Base-by-base conservation (phyloP, 306 rosid species). In the Malus sylvestris region DNA sequence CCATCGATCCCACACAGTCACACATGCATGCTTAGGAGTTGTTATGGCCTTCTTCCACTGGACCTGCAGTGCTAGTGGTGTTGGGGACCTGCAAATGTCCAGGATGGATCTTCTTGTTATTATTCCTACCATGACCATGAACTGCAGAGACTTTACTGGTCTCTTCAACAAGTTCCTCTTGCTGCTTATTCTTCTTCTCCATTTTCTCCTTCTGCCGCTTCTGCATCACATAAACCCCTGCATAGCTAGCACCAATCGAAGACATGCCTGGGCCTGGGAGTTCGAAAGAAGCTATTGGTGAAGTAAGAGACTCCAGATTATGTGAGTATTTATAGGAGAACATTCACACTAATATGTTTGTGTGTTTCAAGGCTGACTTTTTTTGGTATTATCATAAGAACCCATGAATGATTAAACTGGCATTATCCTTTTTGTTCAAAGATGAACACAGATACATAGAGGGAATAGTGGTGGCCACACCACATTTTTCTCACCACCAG, bases 211-310 rank as follows among this genome's bases (percentile, higher is more conserved):
- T 55, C 27, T 74, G 83, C 20, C 67, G 79, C 72, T 81, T 86
- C 49, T 73, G 72, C 87, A 83, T 83, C 42, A 83, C 76, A 71
- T 81, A 79, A 63, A 86, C 76, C 22, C 76, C 74, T 33, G 90
- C 87, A 49, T 76, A 83, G 42, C 81, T 81, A 1, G 82, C 80
- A 29, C 81, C 90, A 35, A 83, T 69, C 57, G 86, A 83, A 35
- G 90, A 77, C 90, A 86, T 83, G 25, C 5, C 23, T 40, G 68
- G 32, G 14, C 1, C 20, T 49, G 20, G 8, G 20, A 14, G 8
- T 49, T 49, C 55, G 55, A 15, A 15, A 15, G 38, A 57, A 76
- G 42, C 59, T 13, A 12, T 52, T 29, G n/a, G 16, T 11, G 30
- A 11, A 23, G 66, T n/a, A 20, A 60, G 30, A 25, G 35, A 4